phyloP scores from a whole-genome alignment of 192 early-diverging fungal species.

The Phycomyces blakesleeanus region DNA sequence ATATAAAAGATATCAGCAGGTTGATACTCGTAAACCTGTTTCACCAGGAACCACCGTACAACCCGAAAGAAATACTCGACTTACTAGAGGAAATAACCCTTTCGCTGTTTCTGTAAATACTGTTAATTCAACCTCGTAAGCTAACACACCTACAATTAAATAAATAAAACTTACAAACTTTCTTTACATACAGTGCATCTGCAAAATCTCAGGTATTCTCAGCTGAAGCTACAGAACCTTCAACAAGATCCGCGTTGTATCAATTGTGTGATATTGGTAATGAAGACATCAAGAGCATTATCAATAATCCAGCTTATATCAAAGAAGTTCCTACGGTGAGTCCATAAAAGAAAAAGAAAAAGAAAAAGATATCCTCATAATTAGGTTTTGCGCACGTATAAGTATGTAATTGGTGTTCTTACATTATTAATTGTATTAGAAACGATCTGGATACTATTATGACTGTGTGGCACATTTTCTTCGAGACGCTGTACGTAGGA shows the following conservation, averaged over 20 bases:
- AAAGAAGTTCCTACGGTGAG: constrained; percentile 7
- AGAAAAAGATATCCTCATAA: neutral
- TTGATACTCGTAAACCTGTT: no score
- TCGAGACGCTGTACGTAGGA: neutral
- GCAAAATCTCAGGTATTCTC: no score
- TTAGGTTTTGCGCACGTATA: neutral
- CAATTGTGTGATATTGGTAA: constrained; percentile 34
- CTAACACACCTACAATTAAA: neutral
- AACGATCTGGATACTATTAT: no score
- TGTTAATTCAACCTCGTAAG: no score
- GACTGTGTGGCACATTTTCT: constrained; percentile 1
- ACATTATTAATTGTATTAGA: no score
- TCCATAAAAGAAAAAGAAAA: neutral
- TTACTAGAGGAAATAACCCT: neutral
- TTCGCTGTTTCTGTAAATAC: neutral
- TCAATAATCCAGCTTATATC: constrained; percentile 18
- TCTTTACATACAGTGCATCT: constrained; percentile 1
- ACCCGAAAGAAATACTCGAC: neutral
- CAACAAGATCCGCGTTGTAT: no score
- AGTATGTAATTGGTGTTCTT: no score
- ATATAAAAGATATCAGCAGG: no score
- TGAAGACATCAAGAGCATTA: constrained; percentile 21
- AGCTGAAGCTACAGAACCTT: neutral
- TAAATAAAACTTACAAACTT: neutral
- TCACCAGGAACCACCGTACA: neutral